Conservation (phyloP, 352 stramenopile genomes). For the Phytophthora melonis region DNA sequence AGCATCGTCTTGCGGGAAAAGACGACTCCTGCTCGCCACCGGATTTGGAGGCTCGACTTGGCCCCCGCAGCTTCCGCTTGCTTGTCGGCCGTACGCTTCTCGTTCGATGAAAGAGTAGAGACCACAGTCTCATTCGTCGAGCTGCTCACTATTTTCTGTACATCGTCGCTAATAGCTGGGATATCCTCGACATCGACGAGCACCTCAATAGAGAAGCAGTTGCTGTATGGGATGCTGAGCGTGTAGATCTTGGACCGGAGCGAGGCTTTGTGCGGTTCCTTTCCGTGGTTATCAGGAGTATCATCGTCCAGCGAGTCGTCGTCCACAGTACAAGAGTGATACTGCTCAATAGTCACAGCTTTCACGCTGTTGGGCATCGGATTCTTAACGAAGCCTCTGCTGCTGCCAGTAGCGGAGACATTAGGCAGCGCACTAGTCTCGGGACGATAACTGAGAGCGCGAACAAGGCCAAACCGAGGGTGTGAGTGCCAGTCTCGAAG, state of each 20-base stretch:
- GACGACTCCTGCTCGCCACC: slow-evolving; percentile 35
- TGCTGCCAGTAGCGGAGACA: slow-evolving; percentile 11
- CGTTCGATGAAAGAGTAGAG: neutral
- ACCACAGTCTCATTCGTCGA: neutral
- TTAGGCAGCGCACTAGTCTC: slow-evolving; percentile 16
- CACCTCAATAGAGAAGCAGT: slow-evolving; percentile 72
- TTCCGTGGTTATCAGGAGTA: slow-evolving; percentile 14
- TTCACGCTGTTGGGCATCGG: slow-evolving; percentile 32
- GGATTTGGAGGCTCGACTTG: slow-evolving; percentile 29
- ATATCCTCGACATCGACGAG: slow-evolving; percentile 59
- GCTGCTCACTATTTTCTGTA: slow-evolving; percentile 2
- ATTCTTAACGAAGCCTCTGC: slow-evolving; percentile 6
- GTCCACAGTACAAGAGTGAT: slow-evolving; percentile 57
- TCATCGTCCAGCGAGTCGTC: slow-evolving; percentile 23
- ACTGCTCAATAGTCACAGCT: slow-evolving; percentile 67
- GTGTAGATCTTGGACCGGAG: slow-evolving; percentile 73
- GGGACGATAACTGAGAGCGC: slow-evolving; percentile 60
- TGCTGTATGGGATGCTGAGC: slow-evolving; percentile 70
- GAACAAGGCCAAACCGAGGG: slow-evolving; percentile 59
- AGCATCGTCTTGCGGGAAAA: slow-evolving; percentile 46
- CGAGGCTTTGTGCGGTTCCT: slow-evolving; percentile 42
- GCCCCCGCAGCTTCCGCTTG: neutral
- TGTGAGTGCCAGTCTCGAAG: slow-evolving; percentile 66
- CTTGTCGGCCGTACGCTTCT: slow-evolving; percentile 2
- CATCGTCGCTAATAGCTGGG: neutral